These are phyloP conservation scores for Paraglomus occultum DNA, from an alignment of 192 early-diverging fungal species.

Conservation along the genomic window DNA sequence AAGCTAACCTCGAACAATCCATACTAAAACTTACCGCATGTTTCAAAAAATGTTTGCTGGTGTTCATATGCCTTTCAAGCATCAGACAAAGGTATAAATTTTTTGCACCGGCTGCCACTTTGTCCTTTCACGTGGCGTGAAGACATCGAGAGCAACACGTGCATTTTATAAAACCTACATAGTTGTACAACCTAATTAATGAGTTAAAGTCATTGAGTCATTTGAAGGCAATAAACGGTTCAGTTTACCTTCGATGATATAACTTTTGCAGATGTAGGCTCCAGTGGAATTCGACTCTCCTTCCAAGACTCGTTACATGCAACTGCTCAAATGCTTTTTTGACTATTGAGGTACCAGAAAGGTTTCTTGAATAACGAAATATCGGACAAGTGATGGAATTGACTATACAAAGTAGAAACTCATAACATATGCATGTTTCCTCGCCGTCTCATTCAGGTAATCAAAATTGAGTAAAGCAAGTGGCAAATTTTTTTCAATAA, in stretches of 20 bases:
- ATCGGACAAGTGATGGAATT: too few species aligned
- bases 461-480: too few species aligned
- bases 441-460: constrained; percentile 90
- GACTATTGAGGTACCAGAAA: constrained; percentile 55
- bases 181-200: constrained; percentile 14
- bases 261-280: constrained; percentile 86
- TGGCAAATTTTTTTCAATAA: too few species aligned
- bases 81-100: too few species aligned
- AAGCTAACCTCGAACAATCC: too few species aligned
- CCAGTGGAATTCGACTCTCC: constrained; percentile 85
- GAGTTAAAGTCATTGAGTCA: neutral
- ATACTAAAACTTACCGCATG: too few species aligned
- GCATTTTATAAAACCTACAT: constrained; percentile 62
- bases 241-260: constrained; percentile 68
- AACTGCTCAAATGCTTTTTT: constrained; percentile 85
- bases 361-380: too few species aligned
- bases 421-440: constrained; percentile 51
- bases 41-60: too few species aligned
- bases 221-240: neutral
- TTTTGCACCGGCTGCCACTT: constrained; percentile 79
- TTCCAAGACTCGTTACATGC: constrained; percentile 78
- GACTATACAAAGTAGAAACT: neutral
- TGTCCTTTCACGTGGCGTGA: constrained; percentile 84
- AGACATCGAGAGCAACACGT: constrained; percentile 92
- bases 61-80: too few species aligned